Conservation (phyloP, 768 basidiomycete species). For the Boletus tomentosulus region DNA sequence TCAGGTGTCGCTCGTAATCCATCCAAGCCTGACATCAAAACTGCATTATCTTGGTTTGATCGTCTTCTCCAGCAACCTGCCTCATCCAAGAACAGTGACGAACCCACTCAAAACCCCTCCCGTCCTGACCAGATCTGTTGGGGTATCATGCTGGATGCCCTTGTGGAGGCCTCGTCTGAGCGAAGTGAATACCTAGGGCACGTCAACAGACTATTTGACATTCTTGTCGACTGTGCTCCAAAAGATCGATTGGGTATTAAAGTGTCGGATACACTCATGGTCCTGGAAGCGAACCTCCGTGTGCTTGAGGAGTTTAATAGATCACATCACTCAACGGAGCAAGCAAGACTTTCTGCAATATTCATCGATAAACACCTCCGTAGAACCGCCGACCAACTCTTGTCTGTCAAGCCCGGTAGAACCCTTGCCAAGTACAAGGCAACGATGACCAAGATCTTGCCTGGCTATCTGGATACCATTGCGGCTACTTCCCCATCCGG, state of each 20-base stretch:
- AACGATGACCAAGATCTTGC: conserved; percentile 11
- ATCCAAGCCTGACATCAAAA: conserved; percentile 45
- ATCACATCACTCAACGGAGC: conserved; percentile 2
- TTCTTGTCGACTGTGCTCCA: conserved; percentile 33
- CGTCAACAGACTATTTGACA: conserved; percentile 52
- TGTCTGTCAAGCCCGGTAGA: conserved; percentile 12
- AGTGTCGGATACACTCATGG: conserved; percentile 37
- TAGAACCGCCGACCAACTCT: conserved; percentile 1
- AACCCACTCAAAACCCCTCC: conserved; percentile 40
- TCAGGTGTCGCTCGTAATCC: neutral
- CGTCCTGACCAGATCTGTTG: conserved; percentile 56
- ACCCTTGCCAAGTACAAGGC: conserved; percentile 15
- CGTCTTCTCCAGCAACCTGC: conserved; percentile 48
- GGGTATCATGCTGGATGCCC: conserved; percentile 53
- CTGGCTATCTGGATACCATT: conserved; percentile 17
- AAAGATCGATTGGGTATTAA: conserved; percentile 35
- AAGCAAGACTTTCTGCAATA: conserved; percentile 15
- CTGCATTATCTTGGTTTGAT: conserved; percentile 70
- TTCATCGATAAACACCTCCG: conserved; percentile 26
- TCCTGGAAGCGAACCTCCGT: conserved; percentile 41
- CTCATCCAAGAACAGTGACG: conserved; percentile 35
- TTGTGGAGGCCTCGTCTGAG: conserved; percentile 35
- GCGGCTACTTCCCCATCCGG: neutral
- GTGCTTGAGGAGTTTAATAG: conserved; percentile 23
- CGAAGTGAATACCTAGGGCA: conserved; percentile 44